Evolutionary conservation across 306 rosid genomes (phyloP).

Genomic region (Medicago lupulina): DNA sequence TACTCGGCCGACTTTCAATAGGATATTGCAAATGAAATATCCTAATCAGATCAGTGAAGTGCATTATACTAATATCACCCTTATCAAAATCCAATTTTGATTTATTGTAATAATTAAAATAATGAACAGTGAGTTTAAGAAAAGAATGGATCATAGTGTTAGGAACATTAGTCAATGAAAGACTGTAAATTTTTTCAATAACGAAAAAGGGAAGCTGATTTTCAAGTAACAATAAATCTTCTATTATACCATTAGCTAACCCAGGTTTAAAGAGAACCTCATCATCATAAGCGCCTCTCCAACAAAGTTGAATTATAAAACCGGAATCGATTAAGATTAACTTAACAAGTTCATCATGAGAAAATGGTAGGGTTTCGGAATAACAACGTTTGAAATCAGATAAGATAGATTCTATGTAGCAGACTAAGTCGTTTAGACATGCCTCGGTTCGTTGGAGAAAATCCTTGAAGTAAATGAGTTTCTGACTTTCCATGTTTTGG

Average conservation of each 20-base stretch:
- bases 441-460: neutral
- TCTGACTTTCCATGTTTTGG: conserved; percentile 34
- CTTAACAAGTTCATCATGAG: conserved; percentile 32
- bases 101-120: conserved; percentile 27
- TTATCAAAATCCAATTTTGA: neutral
- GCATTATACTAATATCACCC: too few species aligned
- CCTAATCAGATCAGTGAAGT: too few species aligned
- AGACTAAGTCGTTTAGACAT: neutral
- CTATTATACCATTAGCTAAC: neutral
- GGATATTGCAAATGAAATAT: too few species aligned
- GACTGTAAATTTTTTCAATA: neutral
- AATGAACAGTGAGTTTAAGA: conserved; percentile 13
- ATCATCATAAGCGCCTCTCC: neutral
- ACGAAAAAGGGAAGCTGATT: conserved; percentile 7
- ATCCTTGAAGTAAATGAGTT: conserved; percentile 20
- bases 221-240: conserved; percentile 43
- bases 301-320: conserved; percentile 42
- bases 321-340: conserved; percentile 36
- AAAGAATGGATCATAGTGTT: conserved; percentile 10
- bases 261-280: conserved; percentile 6
- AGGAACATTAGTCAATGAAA: neutral
- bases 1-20: too few species aligned
- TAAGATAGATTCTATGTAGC: neutral
- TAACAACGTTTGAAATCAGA: conserved; percentile 27
- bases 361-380: neutral